Evolutionary conservation across 176 grass and related monocot species (phyloP).

Genomic region (Oryza brachyantha): DNA sequence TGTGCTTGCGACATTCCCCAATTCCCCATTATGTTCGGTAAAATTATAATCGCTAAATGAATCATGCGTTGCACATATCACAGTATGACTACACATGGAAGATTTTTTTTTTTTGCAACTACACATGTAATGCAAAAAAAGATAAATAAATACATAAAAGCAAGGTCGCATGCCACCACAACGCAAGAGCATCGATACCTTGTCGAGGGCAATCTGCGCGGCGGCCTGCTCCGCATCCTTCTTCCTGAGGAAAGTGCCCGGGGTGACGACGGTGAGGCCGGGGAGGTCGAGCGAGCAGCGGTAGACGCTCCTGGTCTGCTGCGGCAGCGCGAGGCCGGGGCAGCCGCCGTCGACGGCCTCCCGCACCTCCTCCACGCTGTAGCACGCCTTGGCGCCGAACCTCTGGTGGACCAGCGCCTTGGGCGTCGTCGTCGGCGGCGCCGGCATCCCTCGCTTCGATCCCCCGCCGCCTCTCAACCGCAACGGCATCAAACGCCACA

Average conservation of each 20-base stretch:
- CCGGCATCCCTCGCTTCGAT: constrained; percentile 11
- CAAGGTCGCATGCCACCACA: background rate
- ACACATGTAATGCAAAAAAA: background rate
- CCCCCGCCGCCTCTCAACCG: background rate
- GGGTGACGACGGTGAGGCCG: constrained; percentile 62
- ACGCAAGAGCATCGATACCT: constrained; percentile 39
- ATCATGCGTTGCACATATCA: background rate
- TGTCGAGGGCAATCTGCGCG: constrained; percentile 85
- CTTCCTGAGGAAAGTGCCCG: constrained; percentile 66
- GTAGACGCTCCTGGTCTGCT: constrained; percentile 59
- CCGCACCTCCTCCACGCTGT: constrained; percentile 65
- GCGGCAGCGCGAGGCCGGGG: constrained; percentile 67
- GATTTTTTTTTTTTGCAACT: background rate
- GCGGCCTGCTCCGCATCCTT: constrained; percentile 95
- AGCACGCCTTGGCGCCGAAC: constrained; percentile 55
- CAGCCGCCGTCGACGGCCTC: constrained; percentile 55
- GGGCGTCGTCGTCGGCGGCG: constrained; percentile 46
- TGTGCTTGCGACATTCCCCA: background rate
- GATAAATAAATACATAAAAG: background rate
- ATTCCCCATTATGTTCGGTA: background rate
- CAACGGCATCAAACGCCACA: background rate
- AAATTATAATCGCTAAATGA: background rate
- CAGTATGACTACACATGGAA: background rate
- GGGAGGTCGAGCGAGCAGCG: constrained; percentile 68
- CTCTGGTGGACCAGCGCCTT: constrained; percentile 90